Conservation (phyloP, 208 protist species). For the Trypanosoma vivax region DNA sequence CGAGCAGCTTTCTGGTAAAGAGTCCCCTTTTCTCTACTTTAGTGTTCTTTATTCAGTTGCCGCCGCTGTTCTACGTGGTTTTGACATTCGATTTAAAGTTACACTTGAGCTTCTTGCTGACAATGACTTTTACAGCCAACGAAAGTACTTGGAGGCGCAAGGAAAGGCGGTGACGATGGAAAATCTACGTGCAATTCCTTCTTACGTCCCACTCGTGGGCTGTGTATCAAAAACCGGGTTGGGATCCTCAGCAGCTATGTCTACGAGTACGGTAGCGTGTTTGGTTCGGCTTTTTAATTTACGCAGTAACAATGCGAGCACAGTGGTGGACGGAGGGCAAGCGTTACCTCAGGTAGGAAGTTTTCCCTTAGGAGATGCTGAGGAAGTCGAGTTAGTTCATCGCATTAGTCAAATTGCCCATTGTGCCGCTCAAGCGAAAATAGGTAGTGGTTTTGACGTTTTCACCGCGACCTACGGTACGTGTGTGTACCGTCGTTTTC, state of each 20-base stretch:
- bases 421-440: conserved; percentile 93
- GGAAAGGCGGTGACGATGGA: conserved; percentile 38
- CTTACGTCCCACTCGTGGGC: conserved; percentile 61
- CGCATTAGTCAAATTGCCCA: conserved; percentile 91
- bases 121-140: conserved; percentile 91
- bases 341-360: neutral
- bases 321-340: neutral
- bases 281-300: conserved; percentile 55
- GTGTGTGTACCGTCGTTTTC: conserved; percentile 89
- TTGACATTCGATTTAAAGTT: conserved; percentile 12
- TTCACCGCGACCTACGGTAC: conserved; percentile 92
- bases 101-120: conserved; percentile 75
- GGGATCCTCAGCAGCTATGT: conserved; percentile 91
- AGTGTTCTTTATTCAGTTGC: conserved; percentile 64
- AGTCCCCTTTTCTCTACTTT: conserved; percentile 63
- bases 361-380: neutral
- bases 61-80: conserved; percentile 20
- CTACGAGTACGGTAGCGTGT: conserved; percentile 86
- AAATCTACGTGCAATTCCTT: conserved; percentile 56
- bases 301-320: neutral
- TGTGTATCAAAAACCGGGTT: conserved; percentile 93
- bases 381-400: conserved; percentile 70
- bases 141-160: conserved; percentile 66
- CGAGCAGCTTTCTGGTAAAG: conserved; percentile 45
- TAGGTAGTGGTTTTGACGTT: conserved; percentile 96